phyloP scores from a whole-genome alignment of 2,329 filamentous ascomycete genomes.

The Onygenales sp. region DNA sequence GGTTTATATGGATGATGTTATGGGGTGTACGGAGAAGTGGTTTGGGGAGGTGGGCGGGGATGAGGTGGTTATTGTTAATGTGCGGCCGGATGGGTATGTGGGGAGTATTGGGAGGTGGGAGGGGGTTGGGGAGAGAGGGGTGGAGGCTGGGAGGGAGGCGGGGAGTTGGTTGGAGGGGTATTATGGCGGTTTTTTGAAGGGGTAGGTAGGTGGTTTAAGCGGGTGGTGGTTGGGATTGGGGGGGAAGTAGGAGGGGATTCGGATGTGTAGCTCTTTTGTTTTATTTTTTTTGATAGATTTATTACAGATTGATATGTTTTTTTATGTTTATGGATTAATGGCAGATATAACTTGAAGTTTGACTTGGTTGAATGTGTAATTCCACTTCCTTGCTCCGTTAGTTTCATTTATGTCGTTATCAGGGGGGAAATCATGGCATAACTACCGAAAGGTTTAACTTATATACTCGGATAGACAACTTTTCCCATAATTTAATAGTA shows the following conservation, averaged over 20 bases:
- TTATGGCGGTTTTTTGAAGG: conserved; percentile 23
- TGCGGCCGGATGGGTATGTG: conserved; percentile 66
- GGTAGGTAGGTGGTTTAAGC: neutral
- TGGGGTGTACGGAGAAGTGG: conserved; percentile 61
- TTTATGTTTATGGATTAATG: too few relatives aligned
- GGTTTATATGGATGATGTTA: conserved; percentile 60
- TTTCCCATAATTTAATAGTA: too few relatives aligned
- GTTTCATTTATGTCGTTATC: too few relatives aligned
- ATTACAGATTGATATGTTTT: too few relatives aligned
- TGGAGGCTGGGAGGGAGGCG: conserved; percentile 24
- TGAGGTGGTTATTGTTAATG: conserved; percentile 56
- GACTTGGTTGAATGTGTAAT: too few relatives aligned
- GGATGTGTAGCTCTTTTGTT: neutral
- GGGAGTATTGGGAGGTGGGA: conserved; percentile 47
- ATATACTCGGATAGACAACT: too few relatives aligned
- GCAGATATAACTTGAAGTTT: too few relatives aligned
- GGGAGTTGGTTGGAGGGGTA: conserved; percentile 42
- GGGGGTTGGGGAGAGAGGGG: conserved; percentile 11
- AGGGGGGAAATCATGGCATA: too few relatives aligned
- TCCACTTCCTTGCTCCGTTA: too few relatives aligned
- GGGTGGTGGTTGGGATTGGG: neutral
- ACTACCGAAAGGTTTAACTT: too few relatives aligned
- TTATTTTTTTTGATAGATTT: too few relatives aligned
- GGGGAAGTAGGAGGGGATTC: neutral
- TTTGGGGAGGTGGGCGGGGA: conserved; percentile 47